Evolutionary conservation across 2,329 filamentous ascomycete genomes (phyloP).

Genomic region (Dactylellina haptotyla): DNA sequence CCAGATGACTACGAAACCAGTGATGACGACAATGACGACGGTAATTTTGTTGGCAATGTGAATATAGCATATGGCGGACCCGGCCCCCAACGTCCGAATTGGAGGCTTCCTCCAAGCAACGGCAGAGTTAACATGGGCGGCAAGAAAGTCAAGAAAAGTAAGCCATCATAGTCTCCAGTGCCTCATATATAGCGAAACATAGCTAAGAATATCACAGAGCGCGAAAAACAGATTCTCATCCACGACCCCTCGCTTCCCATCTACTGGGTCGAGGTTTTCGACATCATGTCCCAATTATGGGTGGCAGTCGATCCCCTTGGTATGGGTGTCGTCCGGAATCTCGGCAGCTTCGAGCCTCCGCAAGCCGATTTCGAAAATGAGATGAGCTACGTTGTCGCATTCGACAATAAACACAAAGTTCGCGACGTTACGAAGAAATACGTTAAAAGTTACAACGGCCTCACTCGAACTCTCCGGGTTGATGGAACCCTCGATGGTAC

Average conservation of each 20-base stretch:
- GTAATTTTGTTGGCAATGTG: conserved; percentile 28
- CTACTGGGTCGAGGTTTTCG: conserved; percentile 94
- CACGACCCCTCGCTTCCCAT: conserved; percentile 81
- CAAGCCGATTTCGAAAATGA: conserved; percentile 77
- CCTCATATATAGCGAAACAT: too few relatives aligned
- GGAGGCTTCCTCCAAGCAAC: conserved; percentile 41
- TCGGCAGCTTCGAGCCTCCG: conserved; percentile 82
- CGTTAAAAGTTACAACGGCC: conserved; percentile 86
- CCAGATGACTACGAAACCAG: conserved; percentile 47
- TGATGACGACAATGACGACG: conserved; percentile 24
- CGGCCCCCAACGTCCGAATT: conserved; percentile 28
- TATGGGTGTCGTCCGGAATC: conserved; percentile 79
- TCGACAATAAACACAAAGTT: conserved; percentile 75
- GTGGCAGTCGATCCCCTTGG: conserved; percentile 86
- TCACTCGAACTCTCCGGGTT: conserved; percentile 83
- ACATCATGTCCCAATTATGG: conserved; percentile 89
- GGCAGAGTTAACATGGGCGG: conserved; percentile 17
- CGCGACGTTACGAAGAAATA: conserved; percentile 90
- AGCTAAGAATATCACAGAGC: conserved; percentile 45
- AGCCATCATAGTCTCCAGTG: neutral
- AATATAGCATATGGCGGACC: conserved; percentile 53
- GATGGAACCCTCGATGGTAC: conserved; percentile 71
- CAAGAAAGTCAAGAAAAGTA: conserved; percentile 37
- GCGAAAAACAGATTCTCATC: conserved; percentile 63
- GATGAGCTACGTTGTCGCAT: conserved; percentile 85